Conservation (phyloP, 2,329 filamentous ascomycete genomes). For the Purpureocillium takamizusanense region DNA sequence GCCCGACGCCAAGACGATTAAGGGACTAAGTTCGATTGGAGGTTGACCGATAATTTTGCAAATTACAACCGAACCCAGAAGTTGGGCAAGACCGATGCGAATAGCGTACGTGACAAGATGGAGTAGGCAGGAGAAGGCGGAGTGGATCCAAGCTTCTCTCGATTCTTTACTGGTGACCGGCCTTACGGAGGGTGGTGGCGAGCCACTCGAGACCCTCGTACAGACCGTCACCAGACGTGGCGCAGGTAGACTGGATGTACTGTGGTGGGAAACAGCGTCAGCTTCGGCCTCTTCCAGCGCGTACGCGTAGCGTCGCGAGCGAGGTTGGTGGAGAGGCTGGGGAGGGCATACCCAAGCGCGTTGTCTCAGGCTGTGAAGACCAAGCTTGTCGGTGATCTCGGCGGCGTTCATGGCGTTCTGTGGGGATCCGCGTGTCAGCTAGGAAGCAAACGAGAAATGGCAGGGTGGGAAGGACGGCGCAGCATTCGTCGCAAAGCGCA, state of each 20-base stretch:
- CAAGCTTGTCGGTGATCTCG: conserved; percentile 99
- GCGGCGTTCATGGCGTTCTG: conserved; percentile 99
- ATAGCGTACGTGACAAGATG: conserved; percentile 29
- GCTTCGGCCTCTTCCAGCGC: background rate
- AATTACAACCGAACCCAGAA: conserved; percentile 50
- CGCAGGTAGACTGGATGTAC: conserved; percentile 99
- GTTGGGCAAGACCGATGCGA: conserved; percentile 28
- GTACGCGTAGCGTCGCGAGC: background rate
- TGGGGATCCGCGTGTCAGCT: conserved; percentile 7
- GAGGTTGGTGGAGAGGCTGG: background rate
- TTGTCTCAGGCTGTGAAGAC: conserved; percentile 97
- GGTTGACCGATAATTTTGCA: conserved; percentile 44
- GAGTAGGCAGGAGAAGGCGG: conserved; percentile 25
- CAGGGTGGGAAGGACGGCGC: background rate
- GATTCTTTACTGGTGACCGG: conserved; percentile 50
- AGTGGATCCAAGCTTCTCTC: conserved; percentile 23
- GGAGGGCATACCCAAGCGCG: conserved; percentile 82
- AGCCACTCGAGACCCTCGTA: conserved; percentile 98
- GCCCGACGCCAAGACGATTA: conserved; percentile 21
- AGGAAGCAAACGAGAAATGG: too few relatives aligned
- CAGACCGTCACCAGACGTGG: conserved; percentile 97
- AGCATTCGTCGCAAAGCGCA: background rate
- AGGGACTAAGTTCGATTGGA: conserved; percentile 49
- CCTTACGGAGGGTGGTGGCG: conserved; percentile 73
- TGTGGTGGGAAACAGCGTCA: conserved; percentile 26